Evolutionary conservation across 352 stramenopile species (phyloP).

Genomic region (Phytopythium ostracodes): DNA sequence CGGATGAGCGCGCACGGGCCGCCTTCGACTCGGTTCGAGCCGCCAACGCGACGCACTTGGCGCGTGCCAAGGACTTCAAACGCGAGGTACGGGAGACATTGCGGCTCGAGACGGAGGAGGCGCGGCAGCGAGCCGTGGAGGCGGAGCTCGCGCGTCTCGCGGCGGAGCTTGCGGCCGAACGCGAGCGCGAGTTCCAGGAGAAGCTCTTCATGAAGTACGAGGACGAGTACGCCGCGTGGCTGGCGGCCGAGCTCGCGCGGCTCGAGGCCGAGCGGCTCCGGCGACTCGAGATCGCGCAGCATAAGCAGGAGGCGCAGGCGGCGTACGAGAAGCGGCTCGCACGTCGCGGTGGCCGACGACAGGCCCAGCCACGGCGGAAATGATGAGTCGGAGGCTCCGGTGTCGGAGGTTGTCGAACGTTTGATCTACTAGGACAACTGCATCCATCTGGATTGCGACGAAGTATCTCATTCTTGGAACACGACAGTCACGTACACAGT

Average conservation of each 20-base stretch:
- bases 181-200: slow-evolving; percentile 48
- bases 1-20: slow-evolving; percentile 5
- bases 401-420: too few species aligned
- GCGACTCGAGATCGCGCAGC: slow-evolving; percentile 34
- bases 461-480: too few species aligned
- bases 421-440: too few species aligned
- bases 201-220: slow-evolving; percentile 64
- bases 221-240: slow-evolving; percentile 60
- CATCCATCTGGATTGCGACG: too few species aligned
- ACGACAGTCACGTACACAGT: too few species aligned
- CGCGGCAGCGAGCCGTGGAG: slow-evolving; percentile 47
- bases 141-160: slow-evolving; percentile 33
- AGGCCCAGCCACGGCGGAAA: slow-evolving; percentile 11
- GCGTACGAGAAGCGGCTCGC: slow-evolving; percentile 50
- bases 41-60: slow-evolving; percentile 18
- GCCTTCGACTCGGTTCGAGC: slow-evolving; percentile 17
- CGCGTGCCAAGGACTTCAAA: slow-evolving; percentile 43
- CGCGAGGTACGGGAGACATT: slow-evolving; percentile 57
- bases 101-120: slow-evolving; percentile 61
- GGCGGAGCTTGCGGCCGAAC: slow-evolving; percentile 28
- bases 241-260: slow-evolving; percentile 38
- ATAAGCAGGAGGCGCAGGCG: slow-evolving; percentile 41
- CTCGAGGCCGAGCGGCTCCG: slow-evolving; percentile 36
- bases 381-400: neutral
- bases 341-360: slow-evolving; percentile 47